Base-by-base conservation (phyloP, 176 grass and related monocot species). In the Typha latifolia region DNA sequence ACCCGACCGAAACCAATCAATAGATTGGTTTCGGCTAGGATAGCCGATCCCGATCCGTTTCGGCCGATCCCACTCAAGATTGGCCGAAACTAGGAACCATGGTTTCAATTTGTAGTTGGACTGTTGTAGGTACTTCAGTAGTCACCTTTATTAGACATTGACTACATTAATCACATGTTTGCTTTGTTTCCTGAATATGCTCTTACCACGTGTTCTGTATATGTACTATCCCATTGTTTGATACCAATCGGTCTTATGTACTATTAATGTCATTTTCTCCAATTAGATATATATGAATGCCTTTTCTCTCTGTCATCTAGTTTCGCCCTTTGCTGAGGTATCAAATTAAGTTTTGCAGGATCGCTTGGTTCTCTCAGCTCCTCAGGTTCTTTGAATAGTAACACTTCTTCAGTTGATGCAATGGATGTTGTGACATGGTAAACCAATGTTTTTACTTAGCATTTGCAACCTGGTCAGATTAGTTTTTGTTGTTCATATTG, bases 361-460 rank as follows among this genome's bases (percentile, higher is more conserved):
- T 91, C 88, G 52, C 71, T 91, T 81, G 84, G 88, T 21, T 79
- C 81, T 50, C 50, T 84, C 49, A 84, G 81, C 76, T 76, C 72
- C 5, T 84, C 81, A 0, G 78, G 81, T 4, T 69, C 72, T 51
- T 23, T 84, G 19, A 56, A 73, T 63, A 27, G 61, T 6, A 63
- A 73, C 0, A 82, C 12, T 62, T 73, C 74, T 29, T 7, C 65
- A 48, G 32, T 14, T 0, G 68, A 77, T 51, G 10, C 73, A 18
- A 51, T 37, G 23, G 53, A 70, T 61, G 34, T 82, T 14, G 1
- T 69, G 47, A 84, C 88, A 87, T 91, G 88, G 84, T 51, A 84
- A 84, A 78, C 71, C 43, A 5, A 62, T 67, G 62, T 63, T 8
- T 66, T 12, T 15, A 32, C 61, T 76, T 79, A 21, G 66, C 19